Conservation (phyloP, 2,329 filamentous ascomycete species). For the Cercospora brassicicola region DNA sequence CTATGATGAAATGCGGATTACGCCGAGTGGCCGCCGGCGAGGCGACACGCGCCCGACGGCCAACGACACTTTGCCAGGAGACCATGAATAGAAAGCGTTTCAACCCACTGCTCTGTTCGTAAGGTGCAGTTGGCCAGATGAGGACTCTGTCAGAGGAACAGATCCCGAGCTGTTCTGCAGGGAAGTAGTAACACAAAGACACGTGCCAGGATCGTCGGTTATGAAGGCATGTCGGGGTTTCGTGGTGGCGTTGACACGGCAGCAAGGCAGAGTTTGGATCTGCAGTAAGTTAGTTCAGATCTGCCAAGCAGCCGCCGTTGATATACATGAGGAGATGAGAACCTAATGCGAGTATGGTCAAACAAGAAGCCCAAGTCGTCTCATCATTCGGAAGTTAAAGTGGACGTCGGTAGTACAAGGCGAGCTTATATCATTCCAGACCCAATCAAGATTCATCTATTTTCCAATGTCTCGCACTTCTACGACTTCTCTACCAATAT, state of each 20-base stretch:
- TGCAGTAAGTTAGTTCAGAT: background rate
- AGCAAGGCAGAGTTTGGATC: background rate
- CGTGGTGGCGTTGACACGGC: background rate
- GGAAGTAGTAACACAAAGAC: background rate
- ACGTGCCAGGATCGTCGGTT: background rate
- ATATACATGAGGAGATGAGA: background rate
- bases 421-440: background rate
- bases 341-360: background rate
- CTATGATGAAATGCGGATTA: background rate
- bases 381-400: background rate
- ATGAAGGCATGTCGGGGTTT: background rate
- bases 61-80: background rate
- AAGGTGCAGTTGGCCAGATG: background rate
- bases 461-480: background rate
- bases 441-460: background rate
- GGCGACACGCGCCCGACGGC: background rate
- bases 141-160: background rate
- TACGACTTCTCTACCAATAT: slow-evolving; percentile 40
- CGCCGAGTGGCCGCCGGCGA: background rate
- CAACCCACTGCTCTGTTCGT: background rate
- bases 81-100: background rate
- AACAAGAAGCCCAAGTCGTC: background rate
- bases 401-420: background rate
- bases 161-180: background rate
- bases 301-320: background rate